phyloP scores from a whole-genome alignment of 1,284 basidiomycete species.

The Singerocomus inundabilis region DNA sequence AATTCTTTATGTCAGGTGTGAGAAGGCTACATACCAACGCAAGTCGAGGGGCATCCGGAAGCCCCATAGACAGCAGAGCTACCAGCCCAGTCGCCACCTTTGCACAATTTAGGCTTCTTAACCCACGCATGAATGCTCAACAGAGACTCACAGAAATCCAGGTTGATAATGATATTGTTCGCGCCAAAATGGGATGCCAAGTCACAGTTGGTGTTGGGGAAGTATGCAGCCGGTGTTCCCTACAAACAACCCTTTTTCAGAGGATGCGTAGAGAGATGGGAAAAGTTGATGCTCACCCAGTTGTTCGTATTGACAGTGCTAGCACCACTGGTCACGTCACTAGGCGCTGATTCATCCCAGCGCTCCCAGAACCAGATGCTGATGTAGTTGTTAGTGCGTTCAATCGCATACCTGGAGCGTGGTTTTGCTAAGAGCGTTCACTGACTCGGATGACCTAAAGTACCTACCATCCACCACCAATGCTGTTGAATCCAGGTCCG shows the following conservation, averaged over 20 bases:
- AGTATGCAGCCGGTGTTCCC: slow-evolving; percentile 39
- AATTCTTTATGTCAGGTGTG: neutral
- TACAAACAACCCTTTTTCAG: too few relatives aligned
- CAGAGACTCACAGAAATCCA: slow-evolving; percentile 37
- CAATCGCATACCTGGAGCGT: slow-evolving; percentile 39
- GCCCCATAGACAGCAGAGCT: slow-evolving; percentile 29
- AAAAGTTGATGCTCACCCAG: slow-evolving; percentile 32
- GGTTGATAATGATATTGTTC: slow-evolving; percentile 43
- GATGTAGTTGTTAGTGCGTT: slow-evolving; percentile 36
- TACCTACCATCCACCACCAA: slow-evolving; percentile 41
- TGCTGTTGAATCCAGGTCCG: slow-evolving; percentile 42
- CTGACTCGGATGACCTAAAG: neutral
- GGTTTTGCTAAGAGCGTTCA: neutral
- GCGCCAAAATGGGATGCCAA: slow-evolving; percentile 36
- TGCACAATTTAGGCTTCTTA: neutral
- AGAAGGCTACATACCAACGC: slow-evolving; percentile 27
- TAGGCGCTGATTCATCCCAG: slow-evolving; percentile 28
- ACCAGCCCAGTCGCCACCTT: slow-evolving; percentile 47
- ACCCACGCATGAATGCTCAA: neutral
- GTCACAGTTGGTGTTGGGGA: slow-evolving; percentile 39
- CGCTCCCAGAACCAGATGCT: slow-evolving; percentile 43
- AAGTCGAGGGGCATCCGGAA: slow-evolving; percentile 37
- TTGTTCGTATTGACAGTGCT: slow-evolving; percentile 27
- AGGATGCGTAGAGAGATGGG: neutral
- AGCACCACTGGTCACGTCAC: slow-evolving; percentile 29